Base-by-base conservation (phyloP, 192 early-diverging fungal species). In the Coemansia sp. region DNA sequence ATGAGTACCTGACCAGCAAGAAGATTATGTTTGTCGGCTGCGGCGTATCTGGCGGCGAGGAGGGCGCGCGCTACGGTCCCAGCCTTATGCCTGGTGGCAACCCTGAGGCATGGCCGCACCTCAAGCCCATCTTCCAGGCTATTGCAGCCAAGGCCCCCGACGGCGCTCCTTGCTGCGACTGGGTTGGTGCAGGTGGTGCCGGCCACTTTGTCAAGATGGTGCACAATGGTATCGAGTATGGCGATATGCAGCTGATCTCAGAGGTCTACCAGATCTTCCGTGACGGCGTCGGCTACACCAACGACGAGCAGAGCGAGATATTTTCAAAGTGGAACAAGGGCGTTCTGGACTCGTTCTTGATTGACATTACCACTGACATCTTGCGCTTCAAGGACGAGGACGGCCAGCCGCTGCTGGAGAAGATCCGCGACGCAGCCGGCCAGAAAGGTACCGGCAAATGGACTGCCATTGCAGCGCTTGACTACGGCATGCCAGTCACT, bases 181-280 rank as follows among this genome's bases (percentile, higher is more conserved):
- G 95, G 95, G 96, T 98, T 66, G 96, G 96, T 69, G 94, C 95
- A 70, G 89, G 89, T 53, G 96, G 96, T 23, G 90, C 96, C 24
- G 96, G 94, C 47, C 95, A 98, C 87, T 98, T 95, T 83, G 94
- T 98, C 85, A 98, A 98, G 88, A 97, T 98, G 96, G 94, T 98
- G 56, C 95, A 98, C 88, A 98, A 98, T 82, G 94, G 94, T 74
- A 98, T 98, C 66, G 96, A 98, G 84, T 98, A 98, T 77, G 96
- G 96, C 69, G 96, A 98, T 83, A 98, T 98, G 96, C 96, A 98
- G 84, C 90, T 98, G 83, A 93, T 98, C 64, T 89, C 88, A 67
- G 96, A 98, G 85, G 92, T 91, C 41, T 98, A 98, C 84, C 89
- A 93, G 57, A 83, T 96, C 74, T 81, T 98, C 83, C 92, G 90